phyloP scores from a whole-genome alignment of 192 early-diverging fungal genomes.

The Chytriomyces sp. region DNA sequence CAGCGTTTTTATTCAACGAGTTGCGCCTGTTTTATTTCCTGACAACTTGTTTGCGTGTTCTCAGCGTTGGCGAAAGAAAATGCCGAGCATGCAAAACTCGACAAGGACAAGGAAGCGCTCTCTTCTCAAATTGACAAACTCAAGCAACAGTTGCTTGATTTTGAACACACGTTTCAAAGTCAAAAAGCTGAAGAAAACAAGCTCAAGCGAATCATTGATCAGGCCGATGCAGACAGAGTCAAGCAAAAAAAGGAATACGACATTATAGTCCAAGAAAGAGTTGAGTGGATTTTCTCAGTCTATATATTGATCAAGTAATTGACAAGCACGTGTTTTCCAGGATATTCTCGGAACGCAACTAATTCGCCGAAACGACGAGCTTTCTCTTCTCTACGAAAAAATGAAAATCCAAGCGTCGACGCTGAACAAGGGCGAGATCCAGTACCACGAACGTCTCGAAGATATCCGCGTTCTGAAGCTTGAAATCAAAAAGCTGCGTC shows the following conservation, averaged over 20 bases:
- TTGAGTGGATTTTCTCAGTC: slow-evolving; percentile 25
- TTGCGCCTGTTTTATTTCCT: background rate
- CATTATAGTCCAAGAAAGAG: slow-evolving; percentile 60
- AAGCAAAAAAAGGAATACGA: slow-evolving; percentile 68
- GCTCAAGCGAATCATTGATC: slow-evolving; percentile 60
- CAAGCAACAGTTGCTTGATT: slow-evolving; percentile 58
- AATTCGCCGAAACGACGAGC: slow-evolving; percentile 64
- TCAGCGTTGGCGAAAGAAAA: slow-evolving; percentile 63
- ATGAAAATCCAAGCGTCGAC: slow-evolving; percentile 67
- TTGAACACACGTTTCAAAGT: slow-evolving; percentile 57
- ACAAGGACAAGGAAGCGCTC: slow-evolving; percentile 66
- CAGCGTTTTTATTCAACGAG: slow-evolving; percentile 23
- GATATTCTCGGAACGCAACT: slow-evolving; percentile 67
- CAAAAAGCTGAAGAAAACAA: slow-evolving; percentile 65
- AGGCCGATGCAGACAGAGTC: slow-evolving; percentile 57
- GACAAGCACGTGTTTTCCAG: slow-evolving; percentile 26
- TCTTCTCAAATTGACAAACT: slow-evolving; percentile 59
- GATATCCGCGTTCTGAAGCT: slow-evolving; percentile 67
- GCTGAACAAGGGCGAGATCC: slow-evolving; percentile 67
- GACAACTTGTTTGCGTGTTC: background rate
- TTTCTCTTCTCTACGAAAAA: slow-evolving; percentile 67
- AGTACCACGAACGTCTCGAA: slow-evolving; percentile 65
- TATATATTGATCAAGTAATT: background rate
- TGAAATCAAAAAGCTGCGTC: slow-evolving; percentile 63
- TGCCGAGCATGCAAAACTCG: slow-evolving; percentile 64